Base-by-base conservation (phyloP, 306 rosid species). In the Spatholobus suberectus region DNA sequence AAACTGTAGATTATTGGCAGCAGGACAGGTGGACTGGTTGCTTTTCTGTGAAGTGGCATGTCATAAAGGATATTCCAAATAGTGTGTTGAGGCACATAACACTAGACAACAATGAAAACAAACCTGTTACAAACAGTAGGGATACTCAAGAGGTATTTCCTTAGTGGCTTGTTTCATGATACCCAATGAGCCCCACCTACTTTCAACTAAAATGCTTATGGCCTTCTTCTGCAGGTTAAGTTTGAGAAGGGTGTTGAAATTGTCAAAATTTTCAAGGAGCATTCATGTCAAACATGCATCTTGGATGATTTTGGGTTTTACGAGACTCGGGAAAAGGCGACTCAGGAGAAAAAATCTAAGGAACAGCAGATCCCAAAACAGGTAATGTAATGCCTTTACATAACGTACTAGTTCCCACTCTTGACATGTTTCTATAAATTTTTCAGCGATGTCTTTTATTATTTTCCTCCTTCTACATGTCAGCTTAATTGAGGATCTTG, bases 21-120 rank as follows among this genome's bases (percentile, higher is more conserved):
- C 87, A 86, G 79, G 89, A 89, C 82, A 86, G 86, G 89, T 89
- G 92, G 92, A 86, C 86, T 21, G 92, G 92, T 51, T 86, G 92
- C 78, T 89, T 89, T 85, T 43, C 86, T 70, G 84, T 86, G 61
- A 84, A 89, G 90, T 89, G 92, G 92, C 92, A 82, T 83, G 14
- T 86, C 74, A 52, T 89, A 20, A 89, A 89, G 87, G 92, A 89
- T 57, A 71, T 89, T 54, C 90, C 92, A 63, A 89, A 89, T 51
- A 75, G 54, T 20, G 52, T 55, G 23, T 24, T 89, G 70, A 84
- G 89, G 82, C 90, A 89, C 80, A 84, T 89, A 79, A 82, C 86
- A n/a, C 82, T 89, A 4, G 92, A 89, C 63, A 89, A 89, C 82
- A 89, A 89, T 52, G 92, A 89, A 69, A 80, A 84, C 85, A 89